Percentiles rank a stretch among this genome's conserved stretches.
phyloP scores from a whole-genome alignment of 805 yeast genomes.

The Kuraishia capsulata region DNA sequence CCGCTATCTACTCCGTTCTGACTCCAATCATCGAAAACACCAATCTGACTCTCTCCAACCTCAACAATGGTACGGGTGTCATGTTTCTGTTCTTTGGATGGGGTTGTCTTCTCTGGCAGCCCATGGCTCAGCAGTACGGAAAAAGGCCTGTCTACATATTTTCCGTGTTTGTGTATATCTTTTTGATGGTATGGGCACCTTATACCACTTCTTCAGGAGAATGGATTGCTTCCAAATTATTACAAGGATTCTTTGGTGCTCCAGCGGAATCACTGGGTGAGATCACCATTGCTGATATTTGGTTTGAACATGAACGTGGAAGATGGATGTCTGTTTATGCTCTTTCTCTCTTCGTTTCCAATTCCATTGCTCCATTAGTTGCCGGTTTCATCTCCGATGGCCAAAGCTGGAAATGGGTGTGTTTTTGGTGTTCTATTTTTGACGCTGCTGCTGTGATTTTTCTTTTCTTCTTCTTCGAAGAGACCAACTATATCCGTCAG shows the following conservation, averaged over 20 bases:
- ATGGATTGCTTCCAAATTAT: slow-evolving; percentile 25
- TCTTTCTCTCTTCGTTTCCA: slow-evolving; percentile 35
- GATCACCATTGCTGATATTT: slow-evolving; percentile 26
- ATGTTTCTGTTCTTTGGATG: slow-evolving; percentile 42
- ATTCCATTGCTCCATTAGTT: slow-evolving; percentile 42
- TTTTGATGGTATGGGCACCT: slow-evolving; percentile 33
- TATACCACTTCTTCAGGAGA: slow-evolving; percentile 24
- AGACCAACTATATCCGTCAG: slow-evolving; percentile 30
- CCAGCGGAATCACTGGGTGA: slow-evolving; percentile 25
- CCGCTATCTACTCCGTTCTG: slow-evolving; percentile 37
- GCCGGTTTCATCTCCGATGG: slow-evolving; percentile 42
- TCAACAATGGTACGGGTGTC: slow-evolving; percentile 39
- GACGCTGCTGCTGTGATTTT: slow-evolving; percentile 25
- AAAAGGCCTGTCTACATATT: slow-evolving; percentile 34
- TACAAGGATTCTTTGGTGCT: slow-evolving; percentile 28
- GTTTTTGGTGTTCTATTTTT: slow-evolving; percentile 33
- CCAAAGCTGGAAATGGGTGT: slow-evolving; percentile 38
- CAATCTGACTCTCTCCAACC: slow-evolving; percentile 26
- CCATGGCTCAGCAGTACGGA: slow-evolving; percentile 39
- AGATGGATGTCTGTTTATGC: slow-evolving; percentile 28
- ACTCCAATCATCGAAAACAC: slow-evolving; percentile 25
- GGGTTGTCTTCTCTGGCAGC: slow-evolving; percentile 43
- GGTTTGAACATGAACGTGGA: slow-evolving; percentile 30
- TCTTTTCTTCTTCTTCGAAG: slow-evolving; percentile 34
- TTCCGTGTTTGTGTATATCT: slow-evolving; percentile 26